Evolutionary conservation across 2,329 filamentous ascomycete genomes (phyloP).

Genomic region (Apiospora kogelbergensis): DNA sequence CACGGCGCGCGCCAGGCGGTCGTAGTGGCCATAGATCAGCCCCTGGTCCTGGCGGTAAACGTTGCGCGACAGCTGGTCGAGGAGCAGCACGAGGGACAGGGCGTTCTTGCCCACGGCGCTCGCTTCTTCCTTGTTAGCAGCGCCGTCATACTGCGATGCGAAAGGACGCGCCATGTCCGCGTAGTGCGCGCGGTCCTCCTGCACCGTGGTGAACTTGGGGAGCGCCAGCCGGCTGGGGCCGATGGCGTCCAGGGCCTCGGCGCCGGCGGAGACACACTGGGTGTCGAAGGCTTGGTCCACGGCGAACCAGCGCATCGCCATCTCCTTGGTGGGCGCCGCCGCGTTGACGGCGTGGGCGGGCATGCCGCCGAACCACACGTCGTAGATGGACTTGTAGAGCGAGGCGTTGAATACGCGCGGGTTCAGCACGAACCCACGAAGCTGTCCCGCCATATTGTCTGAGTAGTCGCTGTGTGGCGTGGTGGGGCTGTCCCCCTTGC

Average conservation of each 20-base stretch:
- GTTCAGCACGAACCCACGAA: conserved; percentile 1
- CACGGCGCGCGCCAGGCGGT: conserved; percentile 51
- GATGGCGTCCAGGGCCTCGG: conserved; percentile 34
- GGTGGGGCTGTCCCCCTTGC: neutral
- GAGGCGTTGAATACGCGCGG: conserved; percentile 6
- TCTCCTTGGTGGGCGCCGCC: conserved; percentile 25
- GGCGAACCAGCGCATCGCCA: conserved; percentile 35
- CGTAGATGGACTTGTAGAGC: conserved; percentile 28
- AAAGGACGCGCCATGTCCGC: conserved; percentile 26
- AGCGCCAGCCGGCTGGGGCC: neutral
- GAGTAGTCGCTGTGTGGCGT: neutral
- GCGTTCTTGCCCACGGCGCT: conserved; percentile 25
- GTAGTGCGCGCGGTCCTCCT: conserved; percentile 24
- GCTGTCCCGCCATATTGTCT: conserved; percentile 1
- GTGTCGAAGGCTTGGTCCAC: conserved; percentile 33
- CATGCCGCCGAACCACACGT: conserved; percentile 41
- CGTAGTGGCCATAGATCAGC: conserved; percentile 55
- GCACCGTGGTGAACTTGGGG: neutral
- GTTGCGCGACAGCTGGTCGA: conserved; percentile 65
- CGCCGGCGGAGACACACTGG: conserved; percentile 23
- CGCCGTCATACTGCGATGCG: conserved; percentile 22
- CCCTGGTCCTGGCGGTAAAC: conserved; percentile 52
- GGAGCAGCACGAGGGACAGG: conserved; percentile 54
- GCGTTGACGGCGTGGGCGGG: conserved; percentile 22
- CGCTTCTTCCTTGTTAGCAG: neutral